phyloP scores from a whole-genome alignment of 1,139 yeast species.

The Hemisphaericaspora xylanilytica region DNA sequence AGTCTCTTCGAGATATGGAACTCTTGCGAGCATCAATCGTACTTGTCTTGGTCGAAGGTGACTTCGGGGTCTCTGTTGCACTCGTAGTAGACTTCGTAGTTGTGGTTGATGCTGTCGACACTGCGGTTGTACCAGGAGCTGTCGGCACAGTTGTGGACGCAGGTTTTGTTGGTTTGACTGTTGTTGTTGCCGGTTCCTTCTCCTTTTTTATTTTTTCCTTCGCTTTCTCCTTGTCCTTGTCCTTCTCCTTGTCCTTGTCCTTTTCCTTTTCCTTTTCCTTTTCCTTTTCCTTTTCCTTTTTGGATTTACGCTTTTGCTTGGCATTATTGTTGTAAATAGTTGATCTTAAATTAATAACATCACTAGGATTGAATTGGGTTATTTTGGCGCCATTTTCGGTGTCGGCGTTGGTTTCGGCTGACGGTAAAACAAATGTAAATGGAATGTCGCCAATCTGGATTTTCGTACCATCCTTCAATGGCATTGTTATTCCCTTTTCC shows the following conservation, averaged over 20 bases:
- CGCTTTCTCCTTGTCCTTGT: too few relatives aligned
- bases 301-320: slow-evolving; percentile 14
- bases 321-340: slow-evolving; percentile 35
- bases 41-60: background rate
- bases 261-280: slow-evolving; percentile 9
- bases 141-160: background rate
- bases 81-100: background rate
- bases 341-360: slow-evolving; percentile 52
- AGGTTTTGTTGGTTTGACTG: background rate
- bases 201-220: slow-evolving; percentile 5
- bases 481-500: slow-evolving; percentile 87
- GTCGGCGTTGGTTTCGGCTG: slow-evolving; percentile 32
- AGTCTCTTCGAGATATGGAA: slow-evolving; percentile 15
- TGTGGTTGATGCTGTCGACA: background rate
- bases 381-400: slow-evolving; percentile 16
- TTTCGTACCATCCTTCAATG: slow-evolving; percentile 74
- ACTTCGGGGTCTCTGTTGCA: background rate
- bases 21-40: slow-evolving; percentile 9
- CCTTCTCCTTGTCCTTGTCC: background rate
- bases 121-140: background rate
- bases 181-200: background rate
- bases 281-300: slow-evolving; percentile 9
- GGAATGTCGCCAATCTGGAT: slow-evolving; percentile 93
- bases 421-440: slow-evolving; percentile 80
- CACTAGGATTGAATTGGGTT: slow-evolving; percentile 51